A percentile compares a stretch with the other conserved stretches of the same genome.
Evolutionary conservation across 768 basidiomycete species (phyloP).

Genomic region (Amanita pseudoporphyria): DNA sequence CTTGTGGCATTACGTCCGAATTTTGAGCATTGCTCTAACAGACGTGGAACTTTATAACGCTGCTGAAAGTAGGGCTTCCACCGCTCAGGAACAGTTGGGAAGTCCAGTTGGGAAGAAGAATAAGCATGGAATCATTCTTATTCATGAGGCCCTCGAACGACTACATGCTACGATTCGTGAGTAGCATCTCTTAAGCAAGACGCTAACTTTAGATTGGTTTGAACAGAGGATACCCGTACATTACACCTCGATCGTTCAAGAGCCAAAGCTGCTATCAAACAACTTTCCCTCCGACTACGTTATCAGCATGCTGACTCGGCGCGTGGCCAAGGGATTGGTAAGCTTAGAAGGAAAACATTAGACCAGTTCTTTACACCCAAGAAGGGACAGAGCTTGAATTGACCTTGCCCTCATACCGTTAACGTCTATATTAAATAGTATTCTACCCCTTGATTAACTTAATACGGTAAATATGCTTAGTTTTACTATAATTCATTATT

Average conservation of each 20-base stretch:
- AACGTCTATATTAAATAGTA: not conserved
- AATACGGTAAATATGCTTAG: not conserved
- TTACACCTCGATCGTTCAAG: conserved; percentile 70
- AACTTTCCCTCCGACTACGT: conserved; percentile 5
- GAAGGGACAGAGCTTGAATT: not conserved
- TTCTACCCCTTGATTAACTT: not conserved
- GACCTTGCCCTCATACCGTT: conserved; percentile 8
- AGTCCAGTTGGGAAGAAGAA: conserved; percentile 14
- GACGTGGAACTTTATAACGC: conserved; percentile 48
- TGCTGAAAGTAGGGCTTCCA: conserved; percentile 28
- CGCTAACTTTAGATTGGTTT: not conserved
- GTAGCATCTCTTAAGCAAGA: conserved; percentile 15
- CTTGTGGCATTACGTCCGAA: conserved; percentile 41
- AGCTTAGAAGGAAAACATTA: conserved; percentile 12
- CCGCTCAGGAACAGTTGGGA: conserved; percentile 8
- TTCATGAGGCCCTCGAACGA: conserved; percentile 38
- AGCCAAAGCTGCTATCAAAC: conserved; percentile 60
- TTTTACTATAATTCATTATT: not conserved
- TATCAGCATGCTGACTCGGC: conserved; percentile 5
- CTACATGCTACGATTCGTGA: conserved; percentile 56
- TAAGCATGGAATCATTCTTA: conserved; percentile 35
- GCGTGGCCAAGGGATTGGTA: conserved; percentile 5
- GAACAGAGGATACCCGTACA: conserved; percentile 60
- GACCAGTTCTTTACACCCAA: conserved; percentile 6
- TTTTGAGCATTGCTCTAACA: conserved; percentile 51